phyloP scores from a whole-genome alignment of 2,329 filamentous ascomycete species.

The Aspergillus uvarum region DNA sequence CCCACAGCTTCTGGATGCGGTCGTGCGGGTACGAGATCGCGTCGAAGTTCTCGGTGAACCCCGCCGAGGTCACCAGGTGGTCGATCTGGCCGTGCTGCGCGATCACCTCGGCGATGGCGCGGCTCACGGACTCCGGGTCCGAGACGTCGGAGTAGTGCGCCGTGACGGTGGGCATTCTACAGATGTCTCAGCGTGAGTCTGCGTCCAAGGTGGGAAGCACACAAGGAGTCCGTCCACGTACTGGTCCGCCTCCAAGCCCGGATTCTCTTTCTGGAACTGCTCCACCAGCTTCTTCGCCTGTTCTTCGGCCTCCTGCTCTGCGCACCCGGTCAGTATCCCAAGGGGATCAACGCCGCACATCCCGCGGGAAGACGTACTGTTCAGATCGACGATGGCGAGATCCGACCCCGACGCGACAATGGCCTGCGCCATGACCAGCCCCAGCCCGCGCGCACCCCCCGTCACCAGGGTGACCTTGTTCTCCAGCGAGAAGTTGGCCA shows the following conservation, averaged over 20 bases:
- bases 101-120: slow-evolving; percentile 69
- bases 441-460: slow-evolving; percentile 83
- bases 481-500: slow-evolving; percentile 83
- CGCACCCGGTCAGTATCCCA: too few species aligned
- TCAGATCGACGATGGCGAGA: slow-evolving; percentile 89
- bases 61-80: slow-evolving; percentile 90
- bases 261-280: slow-evolving; percentile 76
- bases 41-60: slow-evolving; percentile 94
- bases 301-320: slow-evolving; percentile 78
- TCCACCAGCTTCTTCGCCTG: slow-evolving; percentile 73
- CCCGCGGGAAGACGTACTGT: slow-evolving; percentile 62
- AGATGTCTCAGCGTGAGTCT: background rate
- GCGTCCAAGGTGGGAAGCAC: background rate
- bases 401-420: slow-evolving; percentile 85
- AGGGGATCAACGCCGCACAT: too few species aligned
- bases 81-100: slow-evolving; percentile 77
- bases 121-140: slow-evolving; percentile 72
- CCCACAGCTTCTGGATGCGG: slow-evolving; percentile 89
- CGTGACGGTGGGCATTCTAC: slow-evolving; percentile 75
- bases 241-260: slow-evolving; percentile 60
- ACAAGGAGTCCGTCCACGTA: slow-evolving; percentile 37
- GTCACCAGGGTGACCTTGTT: slow-evolving; percentile 82
- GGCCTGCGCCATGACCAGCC: slow-evolving; percentile 89
- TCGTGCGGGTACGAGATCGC: slow-evolving; percentile 88
- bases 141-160: slow-evolving; percentile 89